Percentiles rank a stretch among this genome's conserved stretches.
These are phyloP conservation scores for Trichoderma hamatum DNA, from an alignment of 2,329 filamentous ascomycete species.

Conservation along the genomic window DNA sequence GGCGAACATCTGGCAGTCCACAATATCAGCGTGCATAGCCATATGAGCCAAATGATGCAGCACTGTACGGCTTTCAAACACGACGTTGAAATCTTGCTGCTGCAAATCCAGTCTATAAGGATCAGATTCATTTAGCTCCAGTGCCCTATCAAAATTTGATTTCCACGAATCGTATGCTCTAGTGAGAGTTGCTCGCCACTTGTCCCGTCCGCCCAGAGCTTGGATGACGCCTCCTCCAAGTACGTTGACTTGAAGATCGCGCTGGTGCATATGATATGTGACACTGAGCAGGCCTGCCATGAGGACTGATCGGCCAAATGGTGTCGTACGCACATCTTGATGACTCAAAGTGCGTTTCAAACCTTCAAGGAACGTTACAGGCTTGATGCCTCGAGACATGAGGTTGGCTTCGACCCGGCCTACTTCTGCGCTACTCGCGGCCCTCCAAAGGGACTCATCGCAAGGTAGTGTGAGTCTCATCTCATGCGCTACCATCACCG, in stretches of 20 bases:
- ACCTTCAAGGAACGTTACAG: constrained; percentile 85
- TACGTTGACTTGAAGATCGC: constrained; percentile 88
- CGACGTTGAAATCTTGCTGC: constrained; percentile 64
- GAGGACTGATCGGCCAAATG: constrained; percentile 88
- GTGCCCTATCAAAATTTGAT: constrained; percentile 81
- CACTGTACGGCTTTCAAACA: constrained; percentile 86
- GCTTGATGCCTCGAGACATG: constrained; percentile 78
- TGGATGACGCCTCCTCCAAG: constrained; percentile 72
- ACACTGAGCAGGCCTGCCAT: constrained; percentile 94
- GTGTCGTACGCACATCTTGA: constrained; percentile 86
- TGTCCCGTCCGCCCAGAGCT: constrained; percentile 82
- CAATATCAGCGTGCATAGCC: constrained; percentile 95
- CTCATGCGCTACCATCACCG: constrained; percentile 95
- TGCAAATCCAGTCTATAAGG: constrained; percentile 58
- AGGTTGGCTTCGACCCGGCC: constrained; percentile 80
- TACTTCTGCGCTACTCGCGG: constrained; percentile 84
- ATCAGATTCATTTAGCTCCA: constrained; percentile 63
- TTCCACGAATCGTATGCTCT: constrained; percentile 94
- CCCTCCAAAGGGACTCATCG: constrained; percentile 90
- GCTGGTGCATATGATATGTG: constrained; percentile 96
- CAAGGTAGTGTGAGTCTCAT: constrained; percentile 90
- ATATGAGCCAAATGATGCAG: constrained; percentile 94
- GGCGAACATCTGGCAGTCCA: constrained; percentile 96
- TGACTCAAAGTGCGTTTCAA: constrained; percentile 86
- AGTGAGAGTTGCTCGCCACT: constrained; percentile 85